A percentile compares a stretch with the other conserved stretches of the same genome.
Evolutionary conservation across 106 monocot species (phyloP).

Genomic region (Acanthochlamys bracteata): DNA sequence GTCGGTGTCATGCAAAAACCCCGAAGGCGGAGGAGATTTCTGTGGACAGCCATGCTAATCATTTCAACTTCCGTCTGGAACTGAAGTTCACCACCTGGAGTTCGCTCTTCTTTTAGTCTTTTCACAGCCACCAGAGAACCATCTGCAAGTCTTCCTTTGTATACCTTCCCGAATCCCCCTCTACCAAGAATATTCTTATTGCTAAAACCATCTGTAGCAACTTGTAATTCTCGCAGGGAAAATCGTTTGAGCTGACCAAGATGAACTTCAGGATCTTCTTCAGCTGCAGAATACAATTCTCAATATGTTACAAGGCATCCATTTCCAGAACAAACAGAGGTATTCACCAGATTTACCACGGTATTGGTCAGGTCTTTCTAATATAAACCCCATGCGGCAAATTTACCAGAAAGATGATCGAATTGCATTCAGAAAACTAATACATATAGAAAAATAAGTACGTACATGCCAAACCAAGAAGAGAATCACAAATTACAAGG

Average conservation of each 20-base stretch:
- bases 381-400: no score
- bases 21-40: constrained; percentile 58
- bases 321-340: no score
- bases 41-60: constrained; percentile 76
- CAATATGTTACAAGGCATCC: background rate
- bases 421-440: no score
- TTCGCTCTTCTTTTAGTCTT: constrained; percentile 65
- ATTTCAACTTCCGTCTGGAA: constrained; percentile 76
- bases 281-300: constrained; percentile 22
- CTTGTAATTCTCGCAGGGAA: constrained; percentile 58
- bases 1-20: constrained; percentile 83
- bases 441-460: no score
- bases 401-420: no score
- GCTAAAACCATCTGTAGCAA: constrained; percentile 65
- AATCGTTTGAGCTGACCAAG: constrained; percentile 67
- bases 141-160: constrained; percentile 63
- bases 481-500: no score
- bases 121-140: constrained; percentile 69
- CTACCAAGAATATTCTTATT: constrained; percentile 61
- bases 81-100: constrained; percentile 67
- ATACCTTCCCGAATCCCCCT: constrained; percentile 70
- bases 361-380: no score
- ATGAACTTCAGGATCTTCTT: constrained; percentile 70
- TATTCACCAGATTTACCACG: no score
- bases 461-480: no score